Evolutionary conservation across 139 green algal genomes (phyloP), one percentile per base, ranked within the genome.

Genomic region (Edaphochlamys debaryana): DNA sequence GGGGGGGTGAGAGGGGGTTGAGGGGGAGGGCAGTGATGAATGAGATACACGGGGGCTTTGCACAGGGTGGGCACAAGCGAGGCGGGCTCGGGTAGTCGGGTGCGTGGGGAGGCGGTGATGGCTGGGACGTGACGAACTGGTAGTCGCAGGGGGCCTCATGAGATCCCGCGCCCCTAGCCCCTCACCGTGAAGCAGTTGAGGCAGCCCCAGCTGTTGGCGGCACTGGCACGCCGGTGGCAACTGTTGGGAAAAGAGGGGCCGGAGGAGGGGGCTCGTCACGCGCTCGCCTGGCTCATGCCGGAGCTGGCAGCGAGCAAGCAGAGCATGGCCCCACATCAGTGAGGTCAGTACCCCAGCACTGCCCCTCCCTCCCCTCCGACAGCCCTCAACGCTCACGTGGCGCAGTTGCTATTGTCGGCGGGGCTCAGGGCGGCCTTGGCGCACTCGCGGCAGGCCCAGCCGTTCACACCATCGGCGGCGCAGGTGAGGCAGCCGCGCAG

Each of bases 361-460:
- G 50, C 50, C 50, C 50, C 50, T 9, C 5, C 20, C 50, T 19
- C 50, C 2, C 50, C 2, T 22, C 23, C 20, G 50, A 58, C 50
- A 58, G 50, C 20, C 50, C 23, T 19, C 50, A 19, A 11, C 23
- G 50, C 6, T 29, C 50, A 9, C 23, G 19, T 8, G 3, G 19
- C 56, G 23, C 19, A 11, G 56, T 63, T 27, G 15, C 2, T 8
- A 25, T n/a, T 3, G 56, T 62, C 17, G 17, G 9, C 17, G 15
- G 20, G 15, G 13, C 11, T 54, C 45, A 54, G 45, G 45, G 45
- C 45, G 13, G 45, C 45, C 45, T 54, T 9, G 11, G 45, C 13
- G 45, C 73, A 80, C 20, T 41, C 4, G 7, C 38, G 48, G 73
- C 73, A 80, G 73, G 34, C 73, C 56, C 56, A 80, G 37, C 34